Percentiles rank a stretch among this genome's conserved stretches.
Conservation (phyloP, 495 filamentous ascomycete species). For the Neurospora cerealis region DNA sequence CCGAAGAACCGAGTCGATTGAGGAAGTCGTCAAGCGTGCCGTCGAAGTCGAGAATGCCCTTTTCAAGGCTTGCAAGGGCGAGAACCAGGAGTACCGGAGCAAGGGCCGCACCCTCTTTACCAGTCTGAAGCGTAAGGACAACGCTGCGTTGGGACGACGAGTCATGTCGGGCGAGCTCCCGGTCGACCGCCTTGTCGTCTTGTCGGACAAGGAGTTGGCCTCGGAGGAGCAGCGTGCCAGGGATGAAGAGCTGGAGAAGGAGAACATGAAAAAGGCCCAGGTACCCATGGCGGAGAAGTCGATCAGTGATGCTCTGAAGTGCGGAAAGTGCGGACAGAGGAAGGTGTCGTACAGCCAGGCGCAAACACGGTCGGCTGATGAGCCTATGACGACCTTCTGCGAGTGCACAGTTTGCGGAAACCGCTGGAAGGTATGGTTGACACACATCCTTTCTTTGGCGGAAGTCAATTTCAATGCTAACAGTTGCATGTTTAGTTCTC, state of each 20-base stretch:
- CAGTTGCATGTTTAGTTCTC: constrained; percentile 8
- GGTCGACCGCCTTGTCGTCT: constrained; percentile 59
- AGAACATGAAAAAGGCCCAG: constrained; percentile 94
- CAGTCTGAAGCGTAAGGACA: constrained; percentile 88
- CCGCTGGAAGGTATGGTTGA: constrained; percentile 55
- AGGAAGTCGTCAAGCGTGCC: constrained; percentile 55
- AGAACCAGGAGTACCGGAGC: constrained; percentile 61
- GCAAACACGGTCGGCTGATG: constrained; percentile 91
- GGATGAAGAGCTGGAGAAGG: constrained; percentile 63
- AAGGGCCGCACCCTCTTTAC: constrained; percentile 88
- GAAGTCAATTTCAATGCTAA: background rate
- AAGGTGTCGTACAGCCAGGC: constrained; percentile 94
- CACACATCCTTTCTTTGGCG: constrained; percentile 8
- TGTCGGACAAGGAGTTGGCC: constrained; percentile 38
- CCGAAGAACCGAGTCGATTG: constrained; percentile 44
- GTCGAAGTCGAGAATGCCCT: constrained; percentile 65
- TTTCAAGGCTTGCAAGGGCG: constrained; percentile 51
- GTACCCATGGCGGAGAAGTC: constrained; percentile 81
- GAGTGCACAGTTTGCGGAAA: constrained; percentile 67
- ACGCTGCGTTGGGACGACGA: constrained; percentile 59
- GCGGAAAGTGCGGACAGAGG: constrained; percentile 80
- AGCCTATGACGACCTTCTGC: constrained; percentile 79
- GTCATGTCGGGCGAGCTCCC: constrained; percentile 66
- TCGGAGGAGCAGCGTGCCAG: constrained; percentile 67
- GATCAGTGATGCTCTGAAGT: constrained; percentile 76